Conservation (phyloP, 2,329 filamentous ascomycete species). For the Nemania sp. region DNA sequence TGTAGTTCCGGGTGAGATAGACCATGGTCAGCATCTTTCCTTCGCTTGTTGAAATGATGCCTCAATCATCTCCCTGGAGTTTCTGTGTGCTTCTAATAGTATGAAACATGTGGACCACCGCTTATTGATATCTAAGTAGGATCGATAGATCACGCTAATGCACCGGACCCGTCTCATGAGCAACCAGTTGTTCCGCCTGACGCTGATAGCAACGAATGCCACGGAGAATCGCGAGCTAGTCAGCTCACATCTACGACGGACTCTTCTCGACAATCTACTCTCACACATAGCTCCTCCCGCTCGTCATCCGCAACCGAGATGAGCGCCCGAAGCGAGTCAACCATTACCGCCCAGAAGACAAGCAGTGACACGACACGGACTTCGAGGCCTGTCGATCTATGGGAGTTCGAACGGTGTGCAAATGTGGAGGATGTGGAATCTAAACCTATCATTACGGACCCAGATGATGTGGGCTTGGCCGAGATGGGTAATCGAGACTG, state of each 20-base stretch:
- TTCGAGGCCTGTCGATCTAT: not conserved
- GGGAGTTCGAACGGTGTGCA: not conserved
- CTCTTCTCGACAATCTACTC: conserved; percentile 38
- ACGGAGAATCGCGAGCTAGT: conserved; percentile 37
- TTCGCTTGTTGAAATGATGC: not conserved
- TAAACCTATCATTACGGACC: not conserved
- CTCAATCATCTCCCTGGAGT: not conserved
- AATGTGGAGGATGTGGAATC: conserved; percentile 1
- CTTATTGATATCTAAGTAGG: conserved; percentile 25
- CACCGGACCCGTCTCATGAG: conserved; percentile 1
- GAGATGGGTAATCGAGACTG: conserved; percentile 3
- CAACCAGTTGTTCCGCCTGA: conserved; percentile 23
- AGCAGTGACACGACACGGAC: not conserved
- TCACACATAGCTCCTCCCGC: conserved; percentile 33
- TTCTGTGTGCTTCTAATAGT: not conserved
- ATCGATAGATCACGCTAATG: not conserved
- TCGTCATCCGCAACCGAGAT: conserved; percentile 41
- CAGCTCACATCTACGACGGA: conserved; percentile 36
- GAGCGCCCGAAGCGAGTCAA: conserved; percentile 25
- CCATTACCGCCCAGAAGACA: conserved; percentile 20
- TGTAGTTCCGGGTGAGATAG: not conserved
- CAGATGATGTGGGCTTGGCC: not conserved
- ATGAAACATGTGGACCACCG: not conserved
- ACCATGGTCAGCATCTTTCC: conserved; percentile 26
- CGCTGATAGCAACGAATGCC: conserved; percentile 22